Evolutionary conservation across 2,329 filamentous ascomycete genomes (phyloP).

Genomic region (Corinectria fuckeliana): DNA sequence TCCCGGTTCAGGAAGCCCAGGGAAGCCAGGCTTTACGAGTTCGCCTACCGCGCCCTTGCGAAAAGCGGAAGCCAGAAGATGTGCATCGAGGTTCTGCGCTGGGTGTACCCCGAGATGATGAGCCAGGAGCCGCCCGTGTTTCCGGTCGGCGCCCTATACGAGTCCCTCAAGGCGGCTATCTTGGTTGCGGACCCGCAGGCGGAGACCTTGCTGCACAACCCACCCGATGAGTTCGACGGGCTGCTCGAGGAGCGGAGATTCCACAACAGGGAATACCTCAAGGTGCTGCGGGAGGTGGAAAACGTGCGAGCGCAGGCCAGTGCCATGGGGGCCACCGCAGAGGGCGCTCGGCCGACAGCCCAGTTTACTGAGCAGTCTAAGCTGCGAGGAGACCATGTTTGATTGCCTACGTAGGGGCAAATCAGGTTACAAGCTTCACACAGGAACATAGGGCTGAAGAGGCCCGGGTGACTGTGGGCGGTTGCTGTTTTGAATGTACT

Average conservation of each 20-base stretch:
- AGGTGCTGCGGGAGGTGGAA: conserved; percentile 43
- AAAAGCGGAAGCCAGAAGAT: conserved; percentile 49
- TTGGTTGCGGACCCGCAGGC: conserved; percentile 60
- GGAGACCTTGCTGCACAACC: conserved; percentile 39
- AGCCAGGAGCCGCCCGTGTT: conserved; percentile 58
- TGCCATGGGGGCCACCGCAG: conserved; percentile 18
- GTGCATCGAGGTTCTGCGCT: conserved; percentile 57
- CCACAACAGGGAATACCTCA: conserved; percentile 42
- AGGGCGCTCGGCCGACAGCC: neutral
- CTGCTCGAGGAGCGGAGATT: conserved; percentile 31
- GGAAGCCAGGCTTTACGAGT: conserved; percentile 59
- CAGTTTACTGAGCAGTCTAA: neutral
- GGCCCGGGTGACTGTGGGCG: conserved; percentile 8
- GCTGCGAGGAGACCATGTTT: neutral
- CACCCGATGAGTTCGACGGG: neutral
- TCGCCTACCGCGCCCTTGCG: conserved; percentile 58
- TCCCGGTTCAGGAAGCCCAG: conserved; percentile 57
- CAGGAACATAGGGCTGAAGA: conserved; percentile 3
- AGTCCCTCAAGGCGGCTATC: conserved; percentile 61
- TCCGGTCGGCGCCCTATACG: conserved; percentile 51
- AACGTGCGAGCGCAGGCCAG: conserved; percentile 22
- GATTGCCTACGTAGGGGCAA: neutral
- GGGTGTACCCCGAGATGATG: conserved; percentile 65
- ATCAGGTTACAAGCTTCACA: neutral
- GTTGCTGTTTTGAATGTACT: conserved; percentile 5